These are phyloP conservation scores for Corymbia calophylla DNA, from an alignment of 441 rosid genomes.

Conservation along the genomic window DNA sequence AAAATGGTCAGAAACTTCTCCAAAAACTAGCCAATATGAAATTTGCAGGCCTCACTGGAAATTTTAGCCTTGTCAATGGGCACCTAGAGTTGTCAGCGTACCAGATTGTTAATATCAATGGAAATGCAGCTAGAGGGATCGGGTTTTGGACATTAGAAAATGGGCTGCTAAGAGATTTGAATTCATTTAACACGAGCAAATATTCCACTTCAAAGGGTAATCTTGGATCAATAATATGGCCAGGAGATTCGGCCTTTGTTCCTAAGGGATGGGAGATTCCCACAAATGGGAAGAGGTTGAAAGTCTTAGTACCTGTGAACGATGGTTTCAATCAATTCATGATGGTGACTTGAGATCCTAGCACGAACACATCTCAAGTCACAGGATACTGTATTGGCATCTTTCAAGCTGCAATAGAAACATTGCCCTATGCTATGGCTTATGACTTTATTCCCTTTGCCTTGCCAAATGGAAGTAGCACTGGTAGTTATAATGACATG, in stretches of 20 bases:
- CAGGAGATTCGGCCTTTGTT: background rate
- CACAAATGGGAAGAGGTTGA: background rate
- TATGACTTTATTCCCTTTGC: background rate
- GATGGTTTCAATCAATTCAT: accelerated
- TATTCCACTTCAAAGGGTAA: background rate
- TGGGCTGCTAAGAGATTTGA: background rate
- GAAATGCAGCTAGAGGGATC: background rate
- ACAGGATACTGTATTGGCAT: background rate
- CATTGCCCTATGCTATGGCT: background rate
- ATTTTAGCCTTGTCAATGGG: background rate
- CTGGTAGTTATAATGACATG: background rate
- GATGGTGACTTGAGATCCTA: accelerated
- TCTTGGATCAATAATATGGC: background rate
- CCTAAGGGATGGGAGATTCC: background rate
- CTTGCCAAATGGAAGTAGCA: background rate
- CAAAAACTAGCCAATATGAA: constrained; percentile 4
- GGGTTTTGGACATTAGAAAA: background rate
- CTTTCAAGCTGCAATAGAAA: background rate
- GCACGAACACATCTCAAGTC: background rate
- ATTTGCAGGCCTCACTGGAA: background rate
- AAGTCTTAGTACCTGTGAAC: background rate
- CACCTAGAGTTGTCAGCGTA: background rate
- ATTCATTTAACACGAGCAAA: background rate
- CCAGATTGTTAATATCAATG: background rate
- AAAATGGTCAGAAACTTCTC: constrained; percentile 28